phyloP scores from a whole-genome alignment of 441 rosid species.

The Macaranga tanarius region DNA sequence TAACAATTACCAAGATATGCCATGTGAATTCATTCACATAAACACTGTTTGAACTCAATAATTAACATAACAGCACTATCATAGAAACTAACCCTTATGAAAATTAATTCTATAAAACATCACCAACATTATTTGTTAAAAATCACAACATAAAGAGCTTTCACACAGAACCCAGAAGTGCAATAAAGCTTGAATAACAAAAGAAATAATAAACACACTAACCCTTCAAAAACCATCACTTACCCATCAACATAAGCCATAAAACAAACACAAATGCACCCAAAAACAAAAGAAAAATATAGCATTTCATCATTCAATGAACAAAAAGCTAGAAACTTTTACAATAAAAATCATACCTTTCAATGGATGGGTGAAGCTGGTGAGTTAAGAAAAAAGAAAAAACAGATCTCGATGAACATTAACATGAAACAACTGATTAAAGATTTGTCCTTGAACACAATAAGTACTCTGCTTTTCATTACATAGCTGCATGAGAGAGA shows the following conservation, averaged over 20 bases:
- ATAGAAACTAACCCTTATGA: conserved; percentile 4
- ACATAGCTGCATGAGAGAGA: conserved; percentile 37
- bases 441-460: conserved; percentile 29
- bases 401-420: conserved; percentile 38
- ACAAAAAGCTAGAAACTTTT: conserved; percentile 10
- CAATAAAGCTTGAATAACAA: conserved; percentile 19
- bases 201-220: conserved; percentile 11
- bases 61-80: not conserved
- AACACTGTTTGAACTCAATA: not conserved
- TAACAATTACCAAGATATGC: conserved; percentile 8
- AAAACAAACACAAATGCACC: conserved; percentile 2
- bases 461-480: conserved; percentile 16
- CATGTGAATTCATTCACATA: conserved; percentile 10
- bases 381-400: conserved; percentile 19
- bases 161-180: conserved; percentile 8
- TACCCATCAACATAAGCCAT: not conserved
- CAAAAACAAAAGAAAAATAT: not conserved
- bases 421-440: conserved; percentile 22
- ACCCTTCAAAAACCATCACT: conserved; percentile 7
- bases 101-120: conserved; percentile 7
- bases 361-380: conserved; percentile 20
- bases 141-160: conserved; percentile 13
- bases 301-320: conserved; percentile 10
- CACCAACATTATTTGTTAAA: conserved; percentile 5
- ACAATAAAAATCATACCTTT: conserved; percentile 32